Conservation (phyloP, 306 rosid species). For the Pyrus bretschneideri region DNA sequence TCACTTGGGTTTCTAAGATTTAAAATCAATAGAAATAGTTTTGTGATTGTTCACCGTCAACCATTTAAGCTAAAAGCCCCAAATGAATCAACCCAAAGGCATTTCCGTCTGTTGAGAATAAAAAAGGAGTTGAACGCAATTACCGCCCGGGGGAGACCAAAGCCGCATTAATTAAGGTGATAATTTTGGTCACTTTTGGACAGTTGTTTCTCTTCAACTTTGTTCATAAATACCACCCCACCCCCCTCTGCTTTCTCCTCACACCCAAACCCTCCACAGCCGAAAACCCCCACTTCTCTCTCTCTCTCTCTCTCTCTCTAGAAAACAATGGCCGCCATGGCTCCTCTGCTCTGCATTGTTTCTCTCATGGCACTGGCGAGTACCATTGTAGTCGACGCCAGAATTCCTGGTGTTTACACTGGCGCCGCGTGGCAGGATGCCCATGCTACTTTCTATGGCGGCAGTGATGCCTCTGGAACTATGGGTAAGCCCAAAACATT, state of each 20-base stretch:
- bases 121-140: constrained; percentile 1
- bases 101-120: background rate
- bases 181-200: constrained; percentile 14
- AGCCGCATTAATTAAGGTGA: constrained; percentile 27
- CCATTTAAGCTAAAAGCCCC: too few relatives aligned
- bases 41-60: too few relatives aligned
- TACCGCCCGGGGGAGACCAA: constrained; percentile 10
- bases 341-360: constrained; percentile 6
- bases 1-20: accelerated
- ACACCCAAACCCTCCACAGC: constrained; percentile 1
- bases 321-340: constrained; percentile 27
- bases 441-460: constrained; percentile 90
- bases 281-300: background rate
- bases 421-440: constrained; percentile 61
- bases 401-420: constrained; percentile 36
- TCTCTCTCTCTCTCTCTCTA: background rate
- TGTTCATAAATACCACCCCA: constrained; percentile 43
- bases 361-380: constrained; percentile 18
- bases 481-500: constrained; percentile 42
- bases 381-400: constrained; percentile 17
- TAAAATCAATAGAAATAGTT: too few relatives aligned
- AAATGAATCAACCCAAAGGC: background rate
- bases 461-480: constrained; percentile 82
- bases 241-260: constrained; percentile 8
- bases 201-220: background rate